Evolutionary conservation across 1,284 basidiomycete genomes (phyloP).

Genomic region (Fomitopsis betulina): DNA sequence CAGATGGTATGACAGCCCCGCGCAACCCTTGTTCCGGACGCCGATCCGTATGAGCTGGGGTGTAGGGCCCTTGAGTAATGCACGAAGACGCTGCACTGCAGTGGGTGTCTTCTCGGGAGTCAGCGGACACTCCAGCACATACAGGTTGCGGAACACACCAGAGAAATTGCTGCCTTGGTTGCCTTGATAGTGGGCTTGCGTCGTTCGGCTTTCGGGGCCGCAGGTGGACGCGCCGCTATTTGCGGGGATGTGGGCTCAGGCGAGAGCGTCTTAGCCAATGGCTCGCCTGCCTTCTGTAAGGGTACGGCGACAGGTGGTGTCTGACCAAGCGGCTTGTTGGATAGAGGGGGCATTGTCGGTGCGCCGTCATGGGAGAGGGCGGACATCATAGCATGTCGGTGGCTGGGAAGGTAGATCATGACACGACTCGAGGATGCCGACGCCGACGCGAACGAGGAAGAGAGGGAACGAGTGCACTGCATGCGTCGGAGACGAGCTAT

Average conservation of each 20-base stretch:
- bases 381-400: conserved; percentile 58
- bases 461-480: neutral
- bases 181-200: conserved; percentile 65
- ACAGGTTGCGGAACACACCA: conserved; percentile 42
- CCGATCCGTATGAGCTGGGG: conserved; percentile 94
- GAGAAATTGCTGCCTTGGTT: conserved; percentile 77
- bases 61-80: conserved; percentile 72
- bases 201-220: conserved; percentile 58
- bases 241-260: conserved; percentile 65
- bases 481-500: neutral
- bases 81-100: conserved; percentile 72
- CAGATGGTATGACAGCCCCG: conserved; percentile 94
- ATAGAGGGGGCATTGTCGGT: conserved; percentile 15
- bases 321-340: conserved; percentile 34
- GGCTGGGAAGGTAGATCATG: conserved; percentile 24
- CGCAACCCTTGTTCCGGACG: conserved; percentile 98
- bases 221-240: conserved; percentile 64
- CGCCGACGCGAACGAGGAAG: neutral
- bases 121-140: neutral
- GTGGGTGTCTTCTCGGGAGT: conserved; percentile 61
- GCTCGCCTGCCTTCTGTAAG: conserved; percentile 28
- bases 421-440: conserved; percentile 10
- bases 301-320: conserved; percentile 51
- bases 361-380: conserved; percentile 32
- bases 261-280: conserved; percentile 34